Base-by-base conservation (phyloP, 2,329 filamentous ascomycete genomes). In the Hymenoscyphus fraxineus region DNA sequence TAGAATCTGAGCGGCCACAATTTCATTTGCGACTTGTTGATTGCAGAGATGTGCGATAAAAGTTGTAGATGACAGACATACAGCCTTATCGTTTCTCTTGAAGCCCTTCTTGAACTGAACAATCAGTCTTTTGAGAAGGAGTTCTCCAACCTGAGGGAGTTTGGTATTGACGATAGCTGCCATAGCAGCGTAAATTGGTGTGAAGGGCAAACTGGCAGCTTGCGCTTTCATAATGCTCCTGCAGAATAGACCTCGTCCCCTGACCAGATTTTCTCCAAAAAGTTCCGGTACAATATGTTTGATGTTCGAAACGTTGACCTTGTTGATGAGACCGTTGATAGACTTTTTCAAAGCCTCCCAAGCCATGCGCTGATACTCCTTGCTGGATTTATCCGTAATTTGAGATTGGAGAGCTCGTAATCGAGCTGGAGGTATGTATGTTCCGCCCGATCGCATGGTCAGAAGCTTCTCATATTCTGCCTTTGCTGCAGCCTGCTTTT, bases 341-440 rank as follows among this genome's bases (percentile, higher is more conserved):
- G 91, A 95, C 82, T 99, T 99, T 81, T 99, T 99, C 74, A 99
- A 81, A 13, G 94, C 94, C 78, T 99, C 95, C 95, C 95, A 99
- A 9, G 93, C 93, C 92, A 99, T 96, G 73, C 95, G 91, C 83
- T 98, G 95, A 76, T 97, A 98, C 79, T 98, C 95, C 78, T 97
- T 96, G 78, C 89, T 96, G 62, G 85, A 88, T 82, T 96, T 97
- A 80, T 99, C 95, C 67, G 93, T 97, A 77, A 99, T 97, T 78
- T 97, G 93, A 61, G 93, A 92, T 80, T 99, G 95, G 66, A 99
- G 85, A 47, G 94, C 94, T 71, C 93, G 88, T 74, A 99, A 82
- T 71, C 92, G 86, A 61, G 94, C 94, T 0, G 95, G 95, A 22
- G 95, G 95, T 67, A 99, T 96, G 76, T 99, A 99, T 31, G 93